phyloP scores from a whole-genome alignment of 2,329 filamentous ascomycete species.

The Cadophora malorum region DNA sequence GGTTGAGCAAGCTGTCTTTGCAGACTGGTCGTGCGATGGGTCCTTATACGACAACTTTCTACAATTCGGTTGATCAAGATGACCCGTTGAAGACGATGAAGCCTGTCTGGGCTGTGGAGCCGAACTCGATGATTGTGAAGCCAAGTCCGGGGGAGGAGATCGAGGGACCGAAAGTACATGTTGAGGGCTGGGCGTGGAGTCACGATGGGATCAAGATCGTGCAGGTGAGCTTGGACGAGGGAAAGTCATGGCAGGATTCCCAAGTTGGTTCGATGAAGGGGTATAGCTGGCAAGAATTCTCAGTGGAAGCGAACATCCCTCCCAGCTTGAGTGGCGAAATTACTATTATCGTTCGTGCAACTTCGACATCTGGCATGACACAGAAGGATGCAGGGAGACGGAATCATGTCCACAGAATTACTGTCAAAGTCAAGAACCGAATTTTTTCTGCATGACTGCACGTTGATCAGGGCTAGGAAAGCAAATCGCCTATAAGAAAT shows the following conservation, averaged over 20 bases:
- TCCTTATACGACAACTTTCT: constrained; percentile 22
- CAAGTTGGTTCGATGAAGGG: neutral
- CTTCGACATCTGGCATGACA: neutral
- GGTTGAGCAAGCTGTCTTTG: constrained; percentile 20
- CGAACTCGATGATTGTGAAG: constrained; percentile 26
- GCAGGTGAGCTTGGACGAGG: neutral
- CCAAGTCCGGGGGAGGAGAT: constrained; percentile 1
- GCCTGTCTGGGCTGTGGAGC: constrained; percentile 23
- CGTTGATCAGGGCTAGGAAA: neutral
- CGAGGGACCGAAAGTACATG: neutral
- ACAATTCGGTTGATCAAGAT: constrained; percentile 7
- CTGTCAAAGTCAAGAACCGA: constrained; percentile 1
- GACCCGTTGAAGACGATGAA: neutral
- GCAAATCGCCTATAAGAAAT: too few relatives aligned
- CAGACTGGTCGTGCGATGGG: neutral
- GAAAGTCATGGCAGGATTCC: neutral
- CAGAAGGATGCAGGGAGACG: constrained; percentile 8
- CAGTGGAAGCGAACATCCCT: neutral
- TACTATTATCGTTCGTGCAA: neutral
- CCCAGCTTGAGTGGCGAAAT: neutral
- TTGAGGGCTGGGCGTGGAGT: neutral
- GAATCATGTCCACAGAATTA: constrained; percentile 22
- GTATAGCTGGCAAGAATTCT: neutral
- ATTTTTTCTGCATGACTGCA: neutral
- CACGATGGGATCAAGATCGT: neutral